Conservation (phyloP, 2,329 filamentous ascomycete species). For the Xylaria sp. region DNA sequence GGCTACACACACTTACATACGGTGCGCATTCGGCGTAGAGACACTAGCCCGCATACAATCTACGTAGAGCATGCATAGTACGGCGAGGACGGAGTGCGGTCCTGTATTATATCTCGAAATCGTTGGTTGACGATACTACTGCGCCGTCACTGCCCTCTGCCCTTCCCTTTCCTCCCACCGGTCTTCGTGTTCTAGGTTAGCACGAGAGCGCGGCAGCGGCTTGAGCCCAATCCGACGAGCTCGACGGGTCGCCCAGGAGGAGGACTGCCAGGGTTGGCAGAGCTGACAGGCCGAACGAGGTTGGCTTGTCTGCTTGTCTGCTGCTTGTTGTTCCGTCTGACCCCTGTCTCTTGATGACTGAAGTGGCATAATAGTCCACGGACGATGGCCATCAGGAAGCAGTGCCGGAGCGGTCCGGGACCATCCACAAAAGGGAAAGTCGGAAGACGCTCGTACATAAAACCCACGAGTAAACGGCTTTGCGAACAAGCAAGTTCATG, state of each 20-base stretch:
- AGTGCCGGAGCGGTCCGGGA: slow-evolving; percentile 20
- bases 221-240: slow-evolving; percentile 25
- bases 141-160: neutral
- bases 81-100: neutral
- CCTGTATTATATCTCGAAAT: neutral
- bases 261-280: neutral
- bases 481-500: slow-evolving; percentile 1
- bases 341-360: slow-evolving; percentile 12
- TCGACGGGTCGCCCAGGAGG: slow-evolving; percentile 15
- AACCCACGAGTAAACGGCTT: slow-evolving; percentile 8
- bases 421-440: slow-evolving; percentile 17
- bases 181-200: neutral
- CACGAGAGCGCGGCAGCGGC: slow-evolving; percentile 2
- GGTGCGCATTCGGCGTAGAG: neutral
- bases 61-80: neutral
- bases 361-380: slow-evolving; percentile 8
- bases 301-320: neutral
- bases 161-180: neutral
- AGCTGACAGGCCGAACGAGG: neutral
- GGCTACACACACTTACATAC: neutral
- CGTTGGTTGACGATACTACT: neutral
- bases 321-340: slow-evolving; percentile 11
- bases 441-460: slow-evolving; percentile 19
- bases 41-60: neutral
- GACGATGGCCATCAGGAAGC: slow-evolving; percentile 22